Base-by-base conservation (phyloP, 331 rosid species). In the Cucumis variabilis region DNA sequence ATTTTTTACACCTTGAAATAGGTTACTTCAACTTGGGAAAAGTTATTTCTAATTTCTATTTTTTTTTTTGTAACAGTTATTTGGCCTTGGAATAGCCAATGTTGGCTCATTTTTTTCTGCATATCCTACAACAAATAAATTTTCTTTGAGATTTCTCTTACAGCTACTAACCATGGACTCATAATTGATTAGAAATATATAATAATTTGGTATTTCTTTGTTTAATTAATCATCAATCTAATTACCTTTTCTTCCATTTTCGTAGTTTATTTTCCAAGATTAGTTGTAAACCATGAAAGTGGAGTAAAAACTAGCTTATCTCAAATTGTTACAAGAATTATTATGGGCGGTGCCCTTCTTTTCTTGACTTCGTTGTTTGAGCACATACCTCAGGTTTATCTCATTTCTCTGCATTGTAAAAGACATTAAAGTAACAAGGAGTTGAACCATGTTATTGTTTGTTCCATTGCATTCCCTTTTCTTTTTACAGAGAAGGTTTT, bases 71-170 rank as follows among this genome's bases (percentile, higher is more conserved):
- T 37, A 70, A 73, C 98, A 97, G 99, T 88, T 97, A 88, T 92
- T 97, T 10, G 99, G 99, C 82, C 98, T 97, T 87, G 99, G 99
- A 79, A 96, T 97, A 86, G 88, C 99, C 87, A 97, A 97, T 85
- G 92, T 93, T 71, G 99, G 99, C 87, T 95, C 99, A 81, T 97
- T 94, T 89, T 97, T 97, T 92, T 93, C 98, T 82, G 92, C 96
- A 51, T 97, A 97, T 92, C 99, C 99, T 30, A 93, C 99, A 58
- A 97, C 99, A 88, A 98, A 98, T 95, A 87, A n/a, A n/a, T n/a
- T n/a, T n/a, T 91, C 79, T 86, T 19, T 53, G 28, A 67, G 65
- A 66, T 88, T 75, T 86, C 86, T 84, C 78, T 87, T 58, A 87
- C 99, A 63, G 99, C 99, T 85, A 98, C 95, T 85, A 97, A 90